A percentile compares a stretch with the other conserved stretches of the same genome.
phyloP scores from a whole-genome alignment of 768 basidiomycete genomes.

The Mycena venus region DNA sequence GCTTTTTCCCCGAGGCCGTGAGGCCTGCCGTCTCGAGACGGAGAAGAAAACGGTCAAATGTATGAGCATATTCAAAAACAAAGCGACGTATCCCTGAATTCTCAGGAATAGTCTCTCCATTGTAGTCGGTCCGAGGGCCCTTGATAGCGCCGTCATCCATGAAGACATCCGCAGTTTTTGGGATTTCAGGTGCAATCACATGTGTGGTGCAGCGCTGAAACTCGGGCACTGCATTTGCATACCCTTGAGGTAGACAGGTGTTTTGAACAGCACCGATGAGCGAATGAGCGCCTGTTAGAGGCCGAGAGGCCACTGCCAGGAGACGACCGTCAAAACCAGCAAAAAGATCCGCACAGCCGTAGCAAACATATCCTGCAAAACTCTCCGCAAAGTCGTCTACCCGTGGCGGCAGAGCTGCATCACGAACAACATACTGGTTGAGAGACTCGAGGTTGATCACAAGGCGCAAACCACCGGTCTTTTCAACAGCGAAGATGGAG shows the following conservation, averaged over 20 bases:
- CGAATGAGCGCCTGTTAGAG: not conserved
- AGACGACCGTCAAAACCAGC: conserved; percentile 44
- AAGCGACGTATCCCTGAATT: conserved; percentile 2
- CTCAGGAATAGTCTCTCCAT: conserved; percentile 3
- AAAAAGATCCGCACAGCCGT: conserved; percentile 44
- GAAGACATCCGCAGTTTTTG: conserved; percentile 27
- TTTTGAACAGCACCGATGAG: not conserved
- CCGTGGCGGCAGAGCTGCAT: conserved; percentile 40
- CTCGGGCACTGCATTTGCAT: conserved; percentile 28
- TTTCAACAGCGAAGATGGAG: conserved; percentile 39
- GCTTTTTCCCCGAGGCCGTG: conserved; percentile 49
- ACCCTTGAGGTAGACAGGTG: not conserved
- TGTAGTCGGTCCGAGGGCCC: conserved; percentile 32
- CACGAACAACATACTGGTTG: conserved; percentile 45
- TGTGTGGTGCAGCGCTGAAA: conserved; percentile 43
- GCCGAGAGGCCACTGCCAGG: not conserved
- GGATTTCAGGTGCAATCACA: conserved; percentile 31
- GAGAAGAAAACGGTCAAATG: not conserved
- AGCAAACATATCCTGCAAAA: conserved; percentile 37
- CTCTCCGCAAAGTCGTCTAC: conserved; percentile 42
- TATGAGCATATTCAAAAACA: conserved; percentile 9
- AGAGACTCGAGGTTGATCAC: conserved; percentile 49
- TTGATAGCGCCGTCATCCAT: conserved; percentile 37
- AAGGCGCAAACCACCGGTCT: conserved; percentile 42
- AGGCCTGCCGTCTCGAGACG: conserved; percentile 36